Base-by-base conservation (phyloP, 2,329 filamentous ascomycete species). In the Arthrobotrys sphaeroides region DNA sequence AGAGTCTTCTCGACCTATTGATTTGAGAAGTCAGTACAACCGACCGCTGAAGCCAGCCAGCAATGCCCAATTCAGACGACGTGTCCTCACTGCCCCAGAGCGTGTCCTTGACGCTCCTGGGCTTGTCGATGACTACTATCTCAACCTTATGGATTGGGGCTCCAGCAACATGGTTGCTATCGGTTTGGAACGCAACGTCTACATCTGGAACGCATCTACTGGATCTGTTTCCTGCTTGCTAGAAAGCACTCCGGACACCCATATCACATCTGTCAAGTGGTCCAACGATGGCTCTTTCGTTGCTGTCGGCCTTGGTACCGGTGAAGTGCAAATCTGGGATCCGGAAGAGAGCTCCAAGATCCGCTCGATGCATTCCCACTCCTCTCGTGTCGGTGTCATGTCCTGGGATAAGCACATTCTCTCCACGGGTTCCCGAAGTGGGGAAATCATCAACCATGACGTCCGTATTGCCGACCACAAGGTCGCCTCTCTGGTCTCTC, bases 261-360 rank as follows among this genome's bases (percentile, higher is more conserved):
- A 99, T 82, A 90, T 99, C 81, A 96, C 94, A 85, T 97, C 94
- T 79, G 94, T 99, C 81, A 98, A 98, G 85, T 99, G 95, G 95
- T 97, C 94, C 77, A 93, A 92, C 59, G 95, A 99, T 81, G 95
- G 95, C 74, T 94, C 94, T 31, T 98, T 99, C 82, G 94, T 99
- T 78, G 91, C 94, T 78, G 94, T 98, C 79, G 95, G 95, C 76
- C 90, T 99, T 59, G 94, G 94, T 77, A 93, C 93, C 38, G 95
- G 95, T 74, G 95, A 99, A 83, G 93, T 99, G 38, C 95, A 99
- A 85, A 99, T 99, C 84, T 99, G 95, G 94, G 95, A 98, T 81
- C 94, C 97, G 26, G 91, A 96, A 80, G 95, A 99, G 83, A 89
- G 91, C 77, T 90, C 90, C 81, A 98, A 98, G 88, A 90, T 99